Evolutionary conservation across 73 alveolate genomes (phyloP).

Genomic region (Diophrys sp.): DNA sequence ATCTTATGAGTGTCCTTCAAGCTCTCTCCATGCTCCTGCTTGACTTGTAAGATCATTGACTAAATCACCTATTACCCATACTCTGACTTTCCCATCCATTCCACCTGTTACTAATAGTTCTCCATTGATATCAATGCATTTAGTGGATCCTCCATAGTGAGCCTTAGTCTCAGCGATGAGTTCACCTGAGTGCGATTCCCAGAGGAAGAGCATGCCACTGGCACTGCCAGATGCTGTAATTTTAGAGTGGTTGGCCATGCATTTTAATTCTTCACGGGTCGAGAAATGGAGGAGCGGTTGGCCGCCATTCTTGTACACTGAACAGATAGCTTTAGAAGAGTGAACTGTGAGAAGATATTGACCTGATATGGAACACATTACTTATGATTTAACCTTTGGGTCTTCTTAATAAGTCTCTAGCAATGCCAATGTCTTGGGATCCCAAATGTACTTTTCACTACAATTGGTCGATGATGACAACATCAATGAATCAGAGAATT

Average conservation of each 20-base stretch:
- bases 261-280: conserved; percentile 9
- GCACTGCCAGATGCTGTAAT: conserved; percentile 1
- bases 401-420: background rate
- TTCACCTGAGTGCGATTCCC: conserved; percentile 28
- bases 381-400: conserved; percentile 11
- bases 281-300: conserved; percentile 10
- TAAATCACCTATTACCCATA: conserved; percentile 38
- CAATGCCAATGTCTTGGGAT: background rate
- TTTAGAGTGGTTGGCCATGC: background rate
- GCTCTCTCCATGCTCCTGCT: background rate
- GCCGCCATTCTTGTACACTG: conserved; percentile 8
- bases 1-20: conserved; percentile 4
- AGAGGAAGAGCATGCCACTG: conserved; percentile 7
- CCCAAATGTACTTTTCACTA: background rate
- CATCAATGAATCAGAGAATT: background rate
- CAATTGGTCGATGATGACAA: background rate
- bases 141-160: conserved; percentile 3
- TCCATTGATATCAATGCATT: background rate
- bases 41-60: background rate
- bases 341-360: background rate
- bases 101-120: conserved; percentile 52
- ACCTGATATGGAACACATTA: conserved; percentile 5
- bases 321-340: background rate
- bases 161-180: conserved; percentile 13
- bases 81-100: conserved; percentile 46